Evolutionary conservation across 352 stramenopile genomes (phyloP), one percentile per base, ranked within the genome.

Genomic region (Blastocystis sp.): DNA sequence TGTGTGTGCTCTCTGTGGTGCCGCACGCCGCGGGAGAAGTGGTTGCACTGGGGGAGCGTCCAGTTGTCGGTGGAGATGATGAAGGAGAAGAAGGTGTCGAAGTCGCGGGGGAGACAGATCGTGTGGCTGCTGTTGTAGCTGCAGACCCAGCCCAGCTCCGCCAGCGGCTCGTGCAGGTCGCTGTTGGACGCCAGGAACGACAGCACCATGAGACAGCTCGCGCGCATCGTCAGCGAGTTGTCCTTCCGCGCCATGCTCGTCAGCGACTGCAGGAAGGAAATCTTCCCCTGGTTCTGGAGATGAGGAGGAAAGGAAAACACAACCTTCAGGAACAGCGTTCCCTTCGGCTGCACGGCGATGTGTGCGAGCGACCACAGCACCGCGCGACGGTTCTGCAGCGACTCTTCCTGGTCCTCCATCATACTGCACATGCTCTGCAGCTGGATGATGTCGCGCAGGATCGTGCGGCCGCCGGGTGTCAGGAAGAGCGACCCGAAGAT

Each of bases 11-110:
- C 32, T 6, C 51, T 18, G 2, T 59, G 51, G n/a, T 48, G 36
- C n/a, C 48, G 8, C 6, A 32, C 34, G 0, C 14, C 21, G 11
- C 51, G 51, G 14, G n/a, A 32, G 51, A 81, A 81, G 69, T 81
- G 69, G 40, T 42, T 64, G 11, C 69, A 81, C 8, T 49, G 56
- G 40, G 69, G 69, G 2, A 81, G 29, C n/a, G 69, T 64, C 69
- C 69, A 81, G 46, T 81, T 64, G 3, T 81, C 69, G 16, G 32
- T 29, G 18, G 40, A 63, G 4, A 81, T 38, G 21, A 81, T 81
- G 42, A 63, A 48, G n/a, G 27, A 24, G 48, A 81, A 81, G 46
- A 81, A 81, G 3, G 14, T 18, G 14, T 59, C 46, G 27, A 49
- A 81, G 34, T 81, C 51, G 1, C 53, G 44, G 8, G 69, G 69